Base-by-base conservation (phyloP, 2,329 filamentous ascomycete genomes). In the Fusarium sp. region DNA sequence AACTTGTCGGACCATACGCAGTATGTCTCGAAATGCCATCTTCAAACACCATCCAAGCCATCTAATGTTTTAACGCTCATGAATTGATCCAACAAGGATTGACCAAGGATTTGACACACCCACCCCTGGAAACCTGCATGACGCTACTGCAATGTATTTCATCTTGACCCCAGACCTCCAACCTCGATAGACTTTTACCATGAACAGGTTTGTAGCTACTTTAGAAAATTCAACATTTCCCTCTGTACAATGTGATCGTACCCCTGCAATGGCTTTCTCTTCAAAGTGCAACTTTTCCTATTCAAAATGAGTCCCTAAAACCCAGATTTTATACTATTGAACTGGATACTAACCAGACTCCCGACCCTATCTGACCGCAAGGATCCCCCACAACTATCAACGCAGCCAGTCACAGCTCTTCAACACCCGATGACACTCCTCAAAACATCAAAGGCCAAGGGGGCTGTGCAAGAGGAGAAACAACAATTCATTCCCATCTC, bases 111-210 rank as follows among this genome's bases (percentile, higher is more conserved):
- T 50, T 67, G 47, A 51, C 61, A 66, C 43, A 39, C 42, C 51
- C 55, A 71, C 69, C 56, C 69, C 63, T 66, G 67, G 53, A 52
- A 42, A 48, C 67, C 42, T 69, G 67, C 67, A 69, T 72, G 59
- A 42, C 48, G 45, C 69, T 72, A 72, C 70, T 71, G 67, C 69
- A 68, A 41, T 59, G 49, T 58, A 60, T 60, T 55, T 62, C 63
- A 69, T 42, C 43, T 59, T 61, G 53, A 63, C 47, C 63, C 62
- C 59, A 17, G 39, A 52, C 43, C 17, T 57, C 42, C 31, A 60
- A 65, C 53, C 42, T 47, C 40, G 18, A 58, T 46, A 31, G 41
- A 58, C 58, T 8, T 31, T 58, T 58, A 18, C 50, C 45, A 43
- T 63, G 25, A 42, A 40, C 35, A 21, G 13, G 36, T 56, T 20